Evolutionary conservation across 495 filamentous ascomycete genomes (phyloP), one percentile per base, ranked within the genome.

Genomic region (Aspergillus haitiensis): DNA sequence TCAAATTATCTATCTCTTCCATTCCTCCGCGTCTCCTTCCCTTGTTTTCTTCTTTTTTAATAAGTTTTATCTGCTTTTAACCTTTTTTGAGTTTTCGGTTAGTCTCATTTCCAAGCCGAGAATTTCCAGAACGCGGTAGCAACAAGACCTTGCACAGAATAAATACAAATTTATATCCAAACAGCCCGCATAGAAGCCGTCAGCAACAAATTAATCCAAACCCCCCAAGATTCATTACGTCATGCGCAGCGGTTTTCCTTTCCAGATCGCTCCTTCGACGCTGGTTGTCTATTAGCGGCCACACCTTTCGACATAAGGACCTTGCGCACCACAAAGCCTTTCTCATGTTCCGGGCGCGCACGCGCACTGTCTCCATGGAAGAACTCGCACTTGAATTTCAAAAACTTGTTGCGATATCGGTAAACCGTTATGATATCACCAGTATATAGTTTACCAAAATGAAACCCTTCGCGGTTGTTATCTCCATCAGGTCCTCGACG

Each of bases 351-450:
- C 10, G 79, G 78, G n/a, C 81, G 72, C 12, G 62, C 44, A 27
- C 72, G 66, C 48, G 75, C 79, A 58, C 81, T 83, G 9, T 75
- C 70, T 16, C 82, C 82, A 56, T 80, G 75, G 52, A 74, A 80
- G 52, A 85, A 83, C 44, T 84, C 82, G 60, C 81, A 83, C 27
- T 69, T 60, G 21, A 84, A 78, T 47, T 75, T 79, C 34, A 87
- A 65, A 46, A 72, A 82, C 37, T 76, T 65, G 44, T 69, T 62
- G 1, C 66, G 67, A n/a, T 78, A 60, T 21, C 75, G 55, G 75
- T 81, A 91, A 12, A 93, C 78, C 4, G 80, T 79, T 50, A 96
- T 84, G 39, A 82, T 76, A 67, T 96, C 91, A 7, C 87, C 88
- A 15, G 87, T 79, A 70, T 89, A 82, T 31, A 96, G 68, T 52